Evolutionary conservation across 371 early-diverging fungal genomes (phyloP).

Genomic region (Conidiobolus incongruus): DNA sequence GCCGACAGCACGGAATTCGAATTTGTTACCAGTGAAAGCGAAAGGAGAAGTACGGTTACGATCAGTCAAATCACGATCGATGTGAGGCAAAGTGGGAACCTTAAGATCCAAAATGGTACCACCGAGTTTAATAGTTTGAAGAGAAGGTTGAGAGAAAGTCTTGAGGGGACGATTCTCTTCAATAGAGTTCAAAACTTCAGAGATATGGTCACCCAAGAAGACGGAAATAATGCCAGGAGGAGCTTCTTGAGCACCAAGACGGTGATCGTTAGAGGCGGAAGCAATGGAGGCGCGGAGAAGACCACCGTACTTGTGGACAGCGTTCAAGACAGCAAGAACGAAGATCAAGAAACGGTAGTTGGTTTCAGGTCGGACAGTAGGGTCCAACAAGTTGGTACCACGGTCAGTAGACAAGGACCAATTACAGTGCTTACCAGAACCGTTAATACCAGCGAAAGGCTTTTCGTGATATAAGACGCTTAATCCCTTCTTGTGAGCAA

Average conservation of each 20-base stretch:
- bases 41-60: constrained; percentile 97
- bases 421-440: constrained; percentile 97
- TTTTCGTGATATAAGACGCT: constrained; percentile 96
- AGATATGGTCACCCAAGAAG: constrained; percentile 88
- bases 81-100: constrained; percentile 74
- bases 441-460: constrained; percentile 96
- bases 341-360: constrained; percentile 91
- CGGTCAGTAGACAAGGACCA: constrained; percentile 88
- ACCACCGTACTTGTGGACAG: constrained; percentile 71
- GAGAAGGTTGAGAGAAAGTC: constrained; percentile 54
- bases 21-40: constrained; percentile 98
- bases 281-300: constrained; percentile 79
- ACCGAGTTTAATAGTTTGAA: constrained; percentile 76
- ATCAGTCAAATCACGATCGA: constrained; percentile 90
- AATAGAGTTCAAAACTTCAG: constrained; percentile 75
- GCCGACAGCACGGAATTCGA: constrained; percentile 98
- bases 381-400: constrained; percentile 91
- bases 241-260: constrained; percentile 95
- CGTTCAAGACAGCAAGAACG: constrained; percentile 74
- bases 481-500: constrained; percentile 89
- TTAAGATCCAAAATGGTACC: constrained; percentile 88
- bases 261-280: constrained; percentile 87
- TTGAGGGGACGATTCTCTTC: constrained; percentile 70
- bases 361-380: constrained; percentile 75
- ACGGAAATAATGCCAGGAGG: constrained; percentile 92